These are phyloP conservation scores for Kuraishia piskuri DNA, from an alignment of 805 yeast genomes.

Conservation along the genomic window DNA sequence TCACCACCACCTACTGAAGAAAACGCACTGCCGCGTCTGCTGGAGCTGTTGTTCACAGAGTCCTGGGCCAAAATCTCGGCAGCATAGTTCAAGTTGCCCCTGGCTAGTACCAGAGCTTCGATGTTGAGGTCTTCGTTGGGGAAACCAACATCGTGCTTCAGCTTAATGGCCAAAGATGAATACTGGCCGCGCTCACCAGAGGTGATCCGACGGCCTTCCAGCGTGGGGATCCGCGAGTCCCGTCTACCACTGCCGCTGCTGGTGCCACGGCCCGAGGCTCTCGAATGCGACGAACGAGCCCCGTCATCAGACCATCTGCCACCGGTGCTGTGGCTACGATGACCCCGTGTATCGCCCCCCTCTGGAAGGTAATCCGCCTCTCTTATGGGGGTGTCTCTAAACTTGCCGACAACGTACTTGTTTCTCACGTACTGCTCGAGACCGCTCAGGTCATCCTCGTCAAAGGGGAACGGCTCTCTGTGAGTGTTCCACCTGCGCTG, in stretches of 20 bases:
- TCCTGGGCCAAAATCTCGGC: conserved; percentile 44
- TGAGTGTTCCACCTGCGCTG: conserved; percentile 60
- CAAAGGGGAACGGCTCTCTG: conserved; percentile 61
- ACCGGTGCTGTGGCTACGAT: conserved; percentile 15
- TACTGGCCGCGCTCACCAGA: conserved; percentile 45
- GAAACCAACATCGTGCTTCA: conserved; percentile 48
- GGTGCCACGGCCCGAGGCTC: neutral
- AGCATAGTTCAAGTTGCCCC: conserved; percentile 55
- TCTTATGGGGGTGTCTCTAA: conserved; percentile 31
- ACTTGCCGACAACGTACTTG: conserved; percentile 61
- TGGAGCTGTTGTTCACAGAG: conserved; percentile 1
- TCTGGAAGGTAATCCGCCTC: conserved; percentile 26
- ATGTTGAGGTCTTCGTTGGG: conserved; percentile 44
- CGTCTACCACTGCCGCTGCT: neutral
- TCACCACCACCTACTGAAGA: conserved; percentile 11
- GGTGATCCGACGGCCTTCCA: conserved; percentile 24
- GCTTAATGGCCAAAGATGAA: conserved; percentile 35
- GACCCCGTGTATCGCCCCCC: conserved; percentile 8
- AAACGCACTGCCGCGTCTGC: conserved; percentile 12
- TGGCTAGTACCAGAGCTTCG: conserved; percentile 53
- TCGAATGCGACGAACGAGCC: neutral
- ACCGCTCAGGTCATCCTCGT: conserved; percentile 54
- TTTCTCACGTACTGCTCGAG: conserved; percentile 55
- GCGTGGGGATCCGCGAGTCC: neutral
- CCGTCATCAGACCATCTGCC: neutral